These are phyloP conservation scores for Thecaphora thlaspeos DNA, from an alignment of 1,284 basidiomycete species.

Conservation along the genomic window DNA sequence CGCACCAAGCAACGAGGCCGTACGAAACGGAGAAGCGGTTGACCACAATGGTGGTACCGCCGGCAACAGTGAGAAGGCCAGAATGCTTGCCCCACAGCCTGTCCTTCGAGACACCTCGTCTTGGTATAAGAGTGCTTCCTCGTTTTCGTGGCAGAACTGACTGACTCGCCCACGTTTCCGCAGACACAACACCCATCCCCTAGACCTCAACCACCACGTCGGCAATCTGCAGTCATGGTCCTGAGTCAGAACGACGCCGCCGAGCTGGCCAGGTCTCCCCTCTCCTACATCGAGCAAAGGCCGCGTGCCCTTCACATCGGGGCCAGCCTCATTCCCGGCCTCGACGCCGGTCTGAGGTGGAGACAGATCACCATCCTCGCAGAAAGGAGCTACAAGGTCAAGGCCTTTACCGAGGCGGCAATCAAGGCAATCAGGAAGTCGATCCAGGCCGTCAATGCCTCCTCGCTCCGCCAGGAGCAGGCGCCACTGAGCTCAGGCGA, in stretches of 20 bases:
- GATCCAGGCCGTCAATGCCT: neutral
- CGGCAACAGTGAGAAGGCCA: too few relatives aligned
- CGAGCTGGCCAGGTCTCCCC: neutral
- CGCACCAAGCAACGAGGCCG: too few relatives aligned
- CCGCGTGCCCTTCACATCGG: neutral
- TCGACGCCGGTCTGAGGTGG: neutral
- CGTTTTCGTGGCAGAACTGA: too few relatives aligned
- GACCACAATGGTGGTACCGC: too few relatives aligned
- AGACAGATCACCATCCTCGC: neutral
- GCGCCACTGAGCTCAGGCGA: too few relatives aligned
- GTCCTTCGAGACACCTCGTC: too few relatives aligned
- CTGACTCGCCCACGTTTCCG: too few relatives aligned
- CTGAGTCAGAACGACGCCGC: neutral
- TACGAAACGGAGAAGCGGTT: too few relatives aligned
- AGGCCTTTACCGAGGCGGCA: conserved; percentile 17
- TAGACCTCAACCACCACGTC: too few relatives aligned
- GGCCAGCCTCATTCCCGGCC: neutral
- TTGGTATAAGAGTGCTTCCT: too few relatives aligned
- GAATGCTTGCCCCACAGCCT: too few relatives aligned
- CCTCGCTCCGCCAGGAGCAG: neutral
- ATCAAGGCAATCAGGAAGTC: conserved; percentile 13
- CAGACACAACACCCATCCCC: too few relatives aligned
- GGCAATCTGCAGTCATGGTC: neutral
- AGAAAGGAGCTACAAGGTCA: conserved; percentile 2
- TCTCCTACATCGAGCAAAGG: neutral